A percentile compares a stretch with the other conserved stretches of the same genome.
phyloP scores from a whole-genome alignment of 352 stramenopile genomes.

The Globisporangium echinulatum region DNA sequence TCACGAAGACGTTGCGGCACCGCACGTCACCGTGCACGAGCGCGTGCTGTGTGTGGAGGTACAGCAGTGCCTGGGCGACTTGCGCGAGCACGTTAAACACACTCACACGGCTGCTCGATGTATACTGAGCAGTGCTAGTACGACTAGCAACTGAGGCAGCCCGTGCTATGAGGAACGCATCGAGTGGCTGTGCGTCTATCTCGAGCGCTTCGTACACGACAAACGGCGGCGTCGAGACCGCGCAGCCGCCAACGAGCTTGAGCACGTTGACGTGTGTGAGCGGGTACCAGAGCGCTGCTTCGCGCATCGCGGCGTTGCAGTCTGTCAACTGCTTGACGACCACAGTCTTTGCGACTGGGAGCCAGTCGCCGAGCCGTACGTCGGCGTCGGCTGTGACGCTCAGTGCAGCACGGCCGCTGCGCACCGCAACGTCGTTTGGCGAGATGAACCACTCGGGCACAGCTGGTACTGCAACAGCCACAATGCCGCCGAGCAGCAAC shows the following conservation, averaged over 20 bases:
- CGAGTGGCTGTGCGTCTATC: conserved; percentile 30
- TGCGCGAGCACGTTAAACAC: conserved; percentile 41
- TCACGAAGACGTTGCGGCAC: conserved; percentile 52
- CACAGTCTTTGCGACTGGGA: conserved; percentile 14
- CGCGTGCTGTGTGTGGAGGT: conserved; percentile 36
- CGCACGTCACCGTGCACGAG: conserved; percentile 48
- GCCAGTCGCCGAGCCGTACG: conserved; percentile 17
- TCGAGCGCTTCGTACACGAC: conserved; percentile 41
- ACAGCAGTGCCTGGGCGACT: conserved; percentile 40
- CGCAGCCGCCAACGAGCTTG: conserved; percentile 45
- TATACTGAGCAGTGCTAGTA: no score
- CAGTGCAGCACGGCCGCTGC: conserved; percentile 1
- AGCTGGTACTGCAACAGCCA: conserved; percentile 1
- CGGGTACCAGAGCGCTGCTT: conserved; percentile 33
- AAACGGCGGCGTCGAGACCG: conserved; percentile 36
- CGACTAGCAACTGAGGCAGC: no score
- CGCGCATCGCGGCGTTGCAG: conserved; percentile 15
- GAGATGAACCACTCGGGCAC: conserved; percentile 6
- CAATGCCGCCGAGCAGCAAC: conserved; percentile 1
- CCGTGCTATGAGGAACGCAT: conserved; percentile 31
- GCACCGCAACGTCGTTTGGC: conserved; percentile 1
- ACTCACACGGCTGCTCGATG: conserved; percentile 9
- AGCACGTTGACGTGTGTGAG: conserved; percentile 50
- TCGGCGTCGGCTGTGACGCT: neutral
- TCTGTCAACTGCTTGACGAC: conserved; percentile 34